These are phyloP conservation scores for Sarocladium kiliense DNA, from an alignment of 2,329 filamentous ascomycete species.

Conservation along the genomic window DNA sequence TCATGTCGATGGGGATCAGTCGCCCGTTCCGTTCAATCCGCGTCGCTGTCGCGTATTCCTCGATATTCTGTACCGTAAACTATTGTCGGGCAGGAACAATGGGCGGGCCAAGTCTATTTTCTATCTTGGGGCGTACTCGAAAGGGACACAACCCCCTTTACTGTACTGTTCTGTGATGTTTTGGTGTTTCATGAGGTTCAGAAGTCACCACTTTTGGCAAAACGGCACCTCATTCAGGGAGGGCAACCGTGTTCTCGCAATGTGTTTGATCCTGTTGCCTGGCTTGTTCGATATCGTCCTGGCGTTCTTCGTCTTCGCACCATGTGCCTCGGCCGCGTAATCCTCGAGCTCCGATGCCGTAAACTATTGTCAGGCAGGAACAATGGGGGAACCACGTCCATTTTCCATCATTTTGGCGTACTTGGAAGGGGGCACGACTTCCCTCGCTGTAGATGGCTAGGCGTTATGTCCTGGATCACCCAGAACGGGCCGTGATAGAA, in stretches of 20 bases:
- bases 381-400: constrained; percentile 7
- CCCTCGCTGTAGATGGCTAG: constrained; percentile 32
- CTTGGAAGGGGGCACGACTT: constrained; percentile 2
- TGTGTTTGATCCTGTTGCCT: no score
- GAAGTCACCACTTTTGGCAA: constrained; percentile 8
- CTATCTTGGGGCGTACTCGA: constrained; percentile 8
- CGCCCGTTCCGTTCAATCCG: constrained; percentile 1
- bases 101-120: constrained; percentile 8
- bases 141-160: constrained; percentile 7
- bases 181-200: constrained; percentile 8
- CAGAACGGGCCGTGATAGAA: no score
- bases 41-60: constrained; percentile 9
- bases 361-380: constrained; percentile 9
- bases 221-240: constrained; percentile 8
- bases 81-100: constrained; percentile 8
- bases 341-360: constrained; percentile 7
- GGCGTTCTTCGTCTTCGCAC: constrained; percentile 8
- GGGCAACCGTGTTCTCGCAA: no score
- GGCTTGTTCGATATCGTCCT: no score
- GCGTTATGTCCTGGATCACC: no score
- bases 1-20: background rate
- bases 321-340: constrained; percentile 9
- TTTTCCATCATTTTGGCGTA: constrained; percentile 9
- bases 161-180: constrained; percentile 8
- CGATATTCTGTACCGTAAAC: constrained; percentile 8